Evolutionary conservation across 805 yeast genomes (phyloP).

Genomic region (Wickerhamiella lipophila): DNA sequence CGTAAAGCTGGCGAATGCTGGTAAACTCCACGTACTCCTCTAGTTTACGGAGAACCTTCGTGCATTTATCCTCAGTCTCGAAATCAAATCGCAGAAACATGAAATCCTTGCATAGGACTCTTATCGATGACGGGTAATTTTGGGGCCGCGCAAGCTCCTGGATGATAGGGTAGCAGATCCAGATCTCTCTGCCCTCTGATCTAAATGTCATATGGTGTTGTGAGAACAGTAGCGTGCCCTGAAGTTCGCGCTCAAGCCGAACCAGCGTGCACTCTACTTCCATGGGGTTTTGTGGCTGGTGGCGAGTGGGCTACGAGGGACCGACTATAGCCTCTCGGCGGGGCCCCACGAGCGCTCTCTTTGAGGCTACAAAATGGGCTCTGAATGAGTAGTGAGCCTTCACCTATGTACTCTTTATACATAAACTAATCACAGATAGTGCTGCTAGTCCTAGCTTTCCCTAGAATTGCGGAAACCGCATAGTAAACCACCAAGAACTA

Average conservation of each 20-base stretch:
- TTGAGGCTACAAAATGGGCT: not conserved
- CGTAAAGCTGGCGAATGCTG: constrained; percentile 51
- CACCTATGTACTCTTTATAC: too few species aligned
- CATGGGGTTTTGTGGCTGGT: constrained; percentile 24
- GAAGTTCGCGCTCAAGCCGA: constrained; percentile 42
- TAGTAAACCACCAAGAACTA: too few species aligned
- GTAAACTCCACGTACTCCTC: constrained; percentile 49
- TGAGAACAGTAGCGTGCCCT: constrained; percentile 55
- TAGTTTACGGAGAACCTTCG: constrained; percentile 61
- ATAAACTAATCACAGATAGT: too few species aligned
- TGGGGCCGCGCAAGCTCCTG: constrained; percentile 29
- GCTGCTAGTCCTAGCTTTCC: too few species aligned
- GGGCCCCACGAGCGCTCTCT: not conserved
- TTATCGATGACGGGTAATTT: constrained; percentile 33
- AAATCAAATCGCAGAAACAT: constrained; percentile 72
- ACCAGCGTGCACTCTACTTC: constrained; percentile 30
- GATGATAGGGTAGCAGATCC: constrained; percentile 86
- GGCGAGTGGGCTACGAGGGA: not conserved
- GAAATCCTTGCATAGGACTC: constrained; percentile 74
- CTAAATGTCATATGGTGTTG: constrained; percentile 63
- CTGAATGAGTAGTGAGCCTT: too few species aligned
- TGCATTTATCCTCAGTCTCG: constrained; percentile 41
- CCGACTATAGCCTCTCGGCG: not conserved
- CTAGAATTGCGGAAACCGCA: too few species aligned
- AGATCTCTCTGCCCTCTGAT: constrained; percentile 45